Evolutionary conservation across 2,329 filamentous ascomycete species (phyloP), one percentile per base, ranked within the genome.

Genomic region (Exophiala bonariae): DNA sequence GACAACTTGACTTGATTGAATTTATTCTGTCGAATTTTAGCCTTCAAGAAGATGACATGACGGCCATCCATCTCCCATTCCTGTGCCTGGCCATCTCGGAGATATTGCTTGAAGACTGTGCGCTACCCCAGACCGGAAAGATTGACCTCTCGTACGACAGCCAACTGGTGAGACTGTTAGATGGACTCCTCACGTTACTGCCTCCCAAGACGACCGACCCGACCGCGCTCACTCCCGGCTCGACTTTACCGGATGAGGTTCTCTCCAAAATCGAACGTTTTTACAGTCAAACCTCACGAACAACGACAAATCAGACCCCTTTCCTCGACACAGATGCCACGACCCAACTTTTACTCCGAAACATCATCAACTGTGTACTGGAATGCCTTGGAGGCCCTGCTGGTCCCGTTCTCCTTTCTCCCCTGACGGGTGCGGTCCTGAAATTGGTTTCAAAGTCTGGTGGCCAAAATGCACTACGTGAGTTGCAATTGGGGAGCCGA

Each of bases 11-110:
- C 16, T 75, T 96, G 33, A 83, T 91, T 44, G 81, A 79, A 52
- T 99, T 97, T 66, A 85, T 96, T 44, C 71, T 96, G 54, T 71
- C 80, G 4, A 86, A 92, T 58, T 99, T 99, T 75, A 97, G 96
- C 65, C 80, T 97, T 40, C 51, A 85, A 43, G 93, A 99, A 68
- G 93, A 97, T 66, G 95, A 99, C 63, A 97, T 99, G 92, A 69
- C 43, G 14, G 36, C 41, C 13, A 52, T 41, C 36, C 54, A 52
- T 51, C 16, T 55, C 37, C 55, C 48, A 19, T 39, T 50, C 37
- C 37, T 53, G 16, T 52, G 44, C 16, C 36, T 60, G 5, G 43
- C 45, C 35, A 52, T 60, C 13, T 56, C 60, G 2, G 52, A 60
- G 13, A 55, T 53, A 37, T 33, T 58, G 6, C 41, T 53, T 17